Percentiles rank a stretch among this genome's conserved stretches.
Conservation (phyloP, 2,329 filamentous ascomycete genomes). For the Diaporthe helianthi region DNA sequence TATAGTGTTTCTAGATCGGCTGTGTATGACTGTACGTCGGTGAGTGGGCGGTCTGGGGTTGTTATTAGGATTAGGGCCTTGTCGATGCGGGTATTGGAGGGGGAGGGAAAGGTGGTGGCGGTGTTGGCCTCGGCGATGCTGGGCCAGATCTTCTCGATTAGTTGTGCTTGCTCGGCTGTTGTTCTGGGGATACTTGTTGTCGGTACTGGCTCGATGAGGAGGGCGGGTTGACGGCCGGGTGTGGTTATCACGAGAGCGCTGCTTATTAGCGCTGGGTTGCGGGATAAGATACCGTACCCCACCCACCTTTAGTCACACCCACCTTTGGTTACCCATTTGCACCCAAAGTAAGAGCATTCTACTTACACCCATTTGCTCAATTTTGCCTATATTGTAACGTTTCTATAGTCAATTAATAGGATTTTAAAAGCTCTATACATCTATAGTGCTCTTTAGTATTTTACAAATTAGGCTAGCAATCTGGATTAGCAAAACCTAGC, state of each 20-base stretch:
- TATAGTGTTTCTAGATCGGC: conserved; percentile 15
- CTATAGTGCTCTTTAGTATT: too few species aligned
- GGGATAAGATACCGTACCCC: too few species aligned
- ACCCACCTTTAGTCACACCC: too few species aligned
- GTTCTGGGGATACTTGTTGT: conserved; percentile 31
- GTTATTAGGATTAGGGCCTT: conserved; percentile 49
- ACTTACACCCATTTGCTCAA: too few species aligned
- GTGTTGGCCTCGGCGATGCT: conserved; percentile 16
- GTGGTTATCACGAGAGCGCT: conserved; percentile 9
- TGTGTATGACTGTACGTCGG: conserved; percentile 42
- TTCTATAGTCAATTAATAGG: too few species aligned
- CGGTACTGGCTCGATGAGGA: conserved; percentile 52
- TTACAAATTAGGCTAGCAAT: too few species aligned
- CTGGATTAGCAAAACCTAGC: too few species aligned
- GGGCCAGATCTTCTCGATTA: conserved; percentile 29
- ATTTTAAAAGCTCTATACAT: too few species aligned
- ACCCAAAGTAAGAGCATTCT: too few species aligned
- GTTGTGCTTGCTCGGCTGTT: conserved; percentile 38
- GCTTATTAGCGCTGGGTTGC: conserved; percentile 20
- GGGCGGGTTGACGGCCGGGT: neutral
- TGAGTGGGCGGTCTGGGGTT: conserved; percentile 47
- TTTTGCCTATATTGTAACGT: too few species aligned
- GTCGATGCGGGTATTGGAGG: conserved; percentile 41
- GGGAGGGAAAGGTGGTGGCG: neutral
- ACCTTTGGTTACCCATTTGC: too few species aligned